phyloP scores from a whole-genome alignment of 306 rosid genomes.

The Quercus suber region DNA sequence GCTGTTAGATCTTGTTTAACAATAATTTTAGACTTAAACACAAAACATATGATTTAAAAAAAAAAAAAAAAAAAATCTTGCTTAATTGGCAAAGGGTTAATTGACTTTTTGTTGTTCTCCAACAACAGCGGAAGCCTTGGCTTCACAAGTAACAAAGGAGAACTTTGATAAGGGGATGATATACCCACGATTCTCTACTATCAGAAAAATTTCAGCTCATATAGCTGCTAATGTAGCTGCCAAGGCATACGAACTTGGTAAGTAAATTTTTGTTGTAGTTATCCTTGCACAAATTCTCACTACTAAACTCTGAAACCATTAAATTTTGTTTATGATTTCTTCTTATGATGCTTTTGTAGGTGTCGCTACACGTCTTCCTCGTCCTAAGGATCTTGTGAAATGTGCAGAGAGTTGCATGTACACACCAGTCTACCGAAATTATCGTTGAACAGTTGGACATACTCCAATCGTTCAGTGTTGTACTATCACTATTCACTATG shows the following conservation, averaged over 20 bases:
- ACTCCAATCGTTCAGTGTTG: not conserved
- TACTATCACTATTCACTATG: not conserved
- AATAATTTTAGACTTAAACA: not conserved
- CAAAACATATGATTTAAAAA: not conserved
- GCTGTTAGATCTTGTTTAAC: not conserved
- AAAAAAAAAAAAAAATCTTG: not conserved
- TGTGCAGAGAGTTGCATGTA: conserved; percentile 95
- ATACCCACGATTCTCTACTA: conserved; percentile 66
- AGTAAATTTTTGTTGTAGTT: conserved; percentile 10
- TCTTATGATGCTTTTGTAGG: conserved; percentile 37
- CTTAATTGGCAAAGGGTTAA: not conserved
- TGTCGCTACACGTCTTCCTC: conserved; percentile 84
- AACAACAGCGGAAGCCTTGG: conserved; percentile 73
- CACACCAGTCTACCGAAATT: conserved; percentile 63
- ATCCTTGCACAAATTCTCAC: not conserved
- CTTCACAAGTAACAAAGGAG: conserved; percentile 64
- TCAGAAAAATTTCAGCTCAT: conserved; percentile 81
- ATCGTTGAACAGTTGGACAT: conserved; percentile 40
- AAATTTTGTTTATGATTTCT: not conserved
- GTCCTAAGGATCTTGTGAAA: conserved; percentile 71
- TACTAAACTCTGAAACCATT: not conserved
- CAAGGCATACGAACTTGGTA: conserved; percentile 84
- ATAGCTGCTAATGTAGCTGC: conserved; percentile 92
- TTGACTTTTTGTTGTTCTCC: conserved; percentile 2
- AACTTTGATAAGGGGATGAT: conserved; percentile 55